Conservation (phyloP, 768 basidiomycete genomes). For the Termitomyces sp. region DNA sequence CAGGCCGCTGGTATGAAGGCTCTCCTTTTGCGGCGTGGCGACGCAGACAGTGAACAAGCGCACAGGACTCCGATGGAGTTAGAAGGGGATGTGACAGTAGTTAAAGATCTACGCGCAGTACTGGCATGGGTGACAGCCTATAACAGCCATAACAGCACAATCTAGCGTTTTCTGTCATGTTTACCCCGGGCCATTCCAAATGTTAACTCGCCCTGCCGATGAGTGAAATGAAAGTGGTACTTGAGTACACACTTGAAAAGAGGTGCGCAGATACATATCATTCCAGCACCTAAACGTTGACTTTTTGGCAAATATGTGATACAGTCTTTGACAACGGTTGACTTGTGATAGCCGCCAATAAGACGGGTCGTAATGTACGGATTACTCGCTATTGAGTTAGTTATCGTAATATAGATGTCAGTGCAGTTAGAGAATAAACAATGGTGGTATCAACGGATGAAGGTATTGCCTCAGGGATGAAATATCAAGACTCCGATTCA, state of each 20-base stretch:
- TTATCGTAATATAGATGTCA: not conserved
- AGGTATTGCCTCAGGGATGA: not conserved
- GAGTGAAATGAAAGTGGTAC: not conserved
- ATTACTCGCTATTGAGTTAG: conserved; percentile 5
- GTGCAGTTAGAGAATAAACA: conserved; percentile 11
- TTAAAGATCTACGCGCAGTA: conserved; percentile 15
- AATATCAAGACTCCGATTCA: conserved; percentile 17
- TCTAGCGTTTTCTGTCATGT: not conserved
- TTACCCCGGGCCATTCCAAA: not conserved
- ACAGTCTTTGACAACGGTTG: not conserved
- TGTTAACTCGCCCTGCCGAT: too few species aligned
- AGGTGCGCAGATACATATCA: not conserved
- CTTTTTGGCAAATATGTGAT: not conserved
- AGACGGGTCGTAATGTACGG: conserved; percentile 1
- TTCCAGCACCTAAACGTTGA: not conserved
- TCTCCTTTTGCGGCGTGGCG: conserved; percentile 17
- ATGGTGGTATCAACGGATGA: conserved; percentile 2
- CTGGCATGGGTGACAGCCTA: conserved; percentile 17
- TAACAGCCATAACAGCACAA: conserved; percentile 12
- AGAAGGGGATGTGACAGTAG: conserved; percentile 3
- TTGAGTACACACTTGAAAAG: not conserved
- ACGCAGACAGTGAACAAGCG: conserved; percentile 13
- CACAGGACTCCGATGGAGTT: conserved; percentile 9
- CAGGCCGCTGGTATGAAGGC: conserved; percentile 22
- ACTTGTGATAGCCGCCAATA: not conserved